These are phyloP conservation scores for Platanus orientalis DNA, from an alignment of 164 flowering plant genomes.

Conservation along the genomic window DNA sequence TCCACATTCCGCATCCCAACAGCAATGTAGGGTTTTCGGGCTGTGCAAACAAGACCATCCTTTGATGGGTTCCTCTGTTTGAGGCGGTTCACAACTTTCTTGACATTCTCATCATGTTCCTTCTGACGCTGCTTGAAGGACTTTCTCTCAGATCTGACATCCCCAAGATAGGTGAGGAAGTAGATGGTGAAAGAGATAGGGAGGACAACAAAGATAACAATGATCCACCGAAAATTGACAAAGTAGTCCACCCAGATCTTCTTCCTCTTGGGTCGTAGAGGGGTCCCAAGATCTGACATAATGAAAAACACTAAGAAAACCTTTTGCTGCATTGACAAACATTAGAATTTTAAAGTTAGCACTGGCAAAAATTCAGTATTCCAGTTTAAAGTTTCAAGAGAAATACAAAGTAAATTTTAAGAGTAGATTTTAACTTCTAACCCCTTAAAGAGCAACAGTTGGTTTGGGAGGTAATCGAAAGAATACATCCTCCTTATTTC, in stretches of 20 bases:
- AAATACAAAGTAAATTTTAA: background rate
- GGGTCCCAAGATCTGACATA: conserved; percentile 86
- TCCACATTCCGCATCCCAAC: conserved; percentile 99
- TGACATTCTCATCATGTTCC: conserved; percentile 95
- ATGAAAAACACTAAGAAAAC: background rate
- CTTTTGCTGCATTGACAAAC: conserved; percentile 1
- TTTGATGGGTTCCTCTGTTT: conserved; percentile 82
- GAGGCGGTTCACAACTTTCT: conserved; percentile 84
- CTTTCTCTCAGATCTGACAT: conserved; percentile 76
- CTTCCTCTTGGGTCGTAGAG: conserved; percentile 96
- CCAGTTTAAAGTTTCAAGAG: background rate
- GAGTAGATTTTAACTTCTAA: too few relatives aligned
- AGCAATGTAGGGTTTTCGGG: conserved; percentile 95
- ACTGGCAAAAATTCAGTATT: background rate
- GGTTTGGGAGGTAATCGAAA: too few relatives aligned
- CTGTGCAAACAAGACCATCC: conserved; percentile 98
- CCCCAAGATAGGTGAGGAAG: conserved; percentile 90
- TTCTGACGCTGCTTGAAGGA: conserved; percentile 85
- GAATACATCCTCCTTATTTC: too few relatives aligned
- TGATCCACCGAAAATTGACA: conserved; percentile 85
- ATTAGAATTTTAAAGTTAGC: background rate
- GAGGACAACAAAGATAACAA: conserved; percentile 90
- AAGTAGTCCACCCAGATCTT: conserved; percentile 88
- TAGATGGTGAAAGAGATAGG: conserved; percentile 80
- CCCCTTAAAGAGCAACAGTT: too few relatives aligned